Percentiles rank a stretch among this genome's conserved stretches.
These are phyloP conservation scores for Aspergillus kassunensis DNA, from an alignment of 495 filamentous ascomycete species.

Conservation along the genomic window DNA sequence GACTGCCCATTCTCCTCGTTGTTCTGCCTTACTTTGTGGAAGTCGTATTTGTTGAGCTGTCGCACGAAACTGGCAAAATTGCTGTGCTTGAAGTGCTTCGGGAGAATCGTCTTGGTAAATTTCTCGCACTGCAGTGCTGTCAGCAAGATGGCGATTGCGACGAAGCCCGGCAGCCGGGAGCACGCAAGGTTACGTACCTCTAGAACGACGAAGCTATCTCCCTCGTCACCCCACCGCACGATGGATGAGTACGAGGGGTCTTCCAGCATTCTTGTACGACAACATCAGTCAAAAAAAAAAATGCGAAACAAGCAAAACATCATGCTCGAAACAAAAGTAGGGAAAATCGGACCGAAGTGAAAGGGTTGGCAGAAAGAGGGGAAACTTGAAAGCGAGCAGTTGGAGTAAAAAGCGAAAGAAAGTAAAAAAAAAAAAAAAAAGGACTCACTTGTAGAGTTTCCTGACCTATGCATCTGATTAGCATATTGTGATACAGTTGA, in stretches of 20 bases:
- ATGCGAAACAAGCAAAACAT: background rate
- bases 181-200: conserved; percentile 84
- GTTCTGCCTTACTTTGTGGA: conserved; percentile 97
- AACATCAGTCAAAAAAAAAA: conserved; percentile 8
- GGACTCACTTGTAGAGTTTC: conserved; percentile 91
- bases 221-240: conserved; percentile 91
- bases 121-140: conserved; percentile 75
- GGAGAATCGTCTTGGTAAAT: conserved; percentile 95
- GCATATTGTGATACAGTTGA: conserved; percentile 19
- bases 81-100: conserved; percentile 99
- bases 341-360: conserved; percentile 7
- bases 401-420: conserved; percentile 12
- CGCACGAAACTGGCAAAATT: conserved; percentile 99
- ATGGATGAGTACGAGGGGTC: conserved; percentile 89
- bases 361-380: conserved; percentile 9
- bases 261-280: conserved; percentile 79
- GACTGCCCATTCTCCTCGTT: conserved; percentile 90
- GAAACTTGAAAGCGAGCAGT: conserved; percentile 13
- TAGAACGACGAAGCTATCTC: conserved; percentile 94
- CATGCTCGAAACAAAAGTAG: background rate
- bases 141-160: conserved; percentile 2
- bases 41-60: conserved; percentile 99
- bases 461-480: conserved; percentile 66
- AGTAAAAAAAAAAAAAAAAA: conserved; percentile 19
- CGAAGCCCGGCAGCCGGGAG: background rate